A percentile compares a stretch with the other conserved stretches of the same genome.
Evolutionary conservation across 768 basidiomycete genomes (phyloP).

Genomic region (Polyporus arcularius): DNA sequence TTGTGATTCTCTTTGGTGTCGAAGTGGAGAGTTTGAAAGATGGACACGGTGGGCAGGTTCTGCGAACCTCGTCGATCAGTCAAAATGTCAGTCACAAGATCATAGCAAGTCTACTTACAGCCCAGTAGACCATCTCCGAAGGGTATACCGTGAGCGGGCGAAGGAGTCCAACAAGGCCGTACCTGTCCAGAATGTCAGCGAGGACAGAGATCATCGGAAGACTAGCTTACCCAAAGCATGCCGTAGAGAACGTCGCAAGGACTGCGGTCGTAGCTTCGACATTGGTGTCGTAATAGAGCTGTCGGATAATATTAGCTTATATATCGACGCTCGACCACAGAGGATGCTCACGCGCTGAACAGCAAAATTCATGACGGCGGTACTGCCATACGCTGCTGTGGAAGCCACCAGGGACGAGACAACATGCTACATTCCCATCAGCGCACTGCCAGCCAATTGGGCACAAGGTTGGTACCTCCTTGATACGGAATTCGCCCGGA

Average conservation of each 20-base stretch:
- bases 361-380: slow-evolving; percentile 60
- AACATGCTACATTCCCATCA: slow-evolving; percentile 45
- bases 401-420: slow-evolving; percentile 57
- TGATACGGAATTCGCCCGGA: slow-evolving; percentile 56
- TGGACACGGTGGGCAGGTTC: slow-evolving; percentile 59
- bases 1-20: slow-evolving; percentile 44
- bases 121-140: slow-evolving; percentile 66
- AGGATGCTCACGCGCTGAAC: slow-evolving; percentile 49
- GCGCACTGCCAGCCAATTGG: neutral
- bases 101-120: slow-evolving; percentile 33
- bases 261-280: slow-evolving; percentile 57
- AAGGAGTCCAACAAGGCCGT: slow-evolving; percentile 59
- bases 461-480: slow-evolving; percentile 47
- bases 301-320: neutral
- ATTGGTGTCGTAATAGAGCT: slow-evolving; percentile 63
- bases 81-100: neutral
- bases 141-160: slow-evolving; percentile 62
- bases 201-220: neutral
- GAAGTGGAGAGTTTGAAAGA: slow-evolving; percentile 61
- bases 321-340: neutral
- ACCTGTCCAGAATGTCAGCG: slow-evolving; percentile 38
- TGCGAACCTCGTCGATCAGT: slow-evolving; percentile 18
- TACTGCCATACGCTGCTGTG: slow-evolving; percentile 53
- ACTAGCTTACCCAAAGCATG: slow-evolving; percentile 54
- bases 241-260: slow-evolving; percentile 64